phyloP scores from a whole-genome alignment of 2,329 filamentous ascomycete genomes.

The Fusarium citri region DNA sequence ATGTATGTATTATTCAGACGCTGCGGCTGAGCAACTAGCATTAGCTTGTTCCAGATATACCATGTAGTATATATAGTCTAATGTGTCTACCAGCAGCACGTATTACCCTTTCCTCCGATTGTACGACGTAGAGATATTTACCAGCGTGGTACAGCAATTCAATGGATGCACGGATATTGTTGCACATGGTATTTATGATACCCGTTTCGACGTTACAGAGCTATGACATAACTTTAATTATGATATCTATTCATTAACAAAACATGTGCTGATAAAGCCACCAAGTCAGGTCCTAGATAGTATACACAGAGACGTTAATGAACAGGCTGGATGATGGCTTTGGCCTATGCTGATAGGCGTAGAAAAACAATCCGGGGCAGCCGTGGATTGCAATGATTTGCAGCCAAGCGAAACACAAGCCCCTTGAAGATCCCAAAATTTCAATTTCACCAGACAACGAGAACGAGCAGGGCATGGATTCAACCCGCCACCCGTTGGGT shows the following conservation, averaged over 20 bases:
- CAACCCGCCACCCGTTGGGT: slow-evolving; percentile 24
- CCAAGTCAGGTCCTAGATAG: not conserved
- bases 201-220: not conserved
- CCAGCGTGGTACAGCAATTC: slow-evolving; percentile 3
- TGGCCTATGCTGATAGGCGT: slow-evolving; percentile 16
- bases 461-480: slow-evolving; percentile 8
- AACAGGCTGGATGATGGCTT: slow-evolving; percentile 17
- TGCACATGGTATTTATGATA: not conserved
- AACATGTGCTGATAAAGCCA: not conserved
- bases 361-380: slow-evolving; percentile 24
- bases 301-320: not conserved
- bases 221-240: slow-evolving; percentile 1
- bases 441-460: slow-evolving; percentile 7
- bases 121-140: slow-evolving; percentile 1
- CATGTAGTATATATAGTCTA: not conserved
- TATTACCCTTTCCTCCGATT: not conserved
- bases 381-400: slow-evolving; percentile 37
- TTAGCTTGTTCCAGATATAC: not conserved
- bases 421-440: slow-evolving; percentile 17
- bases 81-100: not conserved
- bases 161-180: not conserved
- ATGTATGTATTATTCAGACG: not conserved
- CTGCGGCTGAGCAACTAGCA: not conserved
- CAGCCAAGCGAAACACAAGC: slow-evolving; percentile 39
- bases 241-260: not conserved